Evolutionary conservation across 805 yeast genomes (phyloP).

Genomic region (Wickerhamia fluorescens): DNA sequence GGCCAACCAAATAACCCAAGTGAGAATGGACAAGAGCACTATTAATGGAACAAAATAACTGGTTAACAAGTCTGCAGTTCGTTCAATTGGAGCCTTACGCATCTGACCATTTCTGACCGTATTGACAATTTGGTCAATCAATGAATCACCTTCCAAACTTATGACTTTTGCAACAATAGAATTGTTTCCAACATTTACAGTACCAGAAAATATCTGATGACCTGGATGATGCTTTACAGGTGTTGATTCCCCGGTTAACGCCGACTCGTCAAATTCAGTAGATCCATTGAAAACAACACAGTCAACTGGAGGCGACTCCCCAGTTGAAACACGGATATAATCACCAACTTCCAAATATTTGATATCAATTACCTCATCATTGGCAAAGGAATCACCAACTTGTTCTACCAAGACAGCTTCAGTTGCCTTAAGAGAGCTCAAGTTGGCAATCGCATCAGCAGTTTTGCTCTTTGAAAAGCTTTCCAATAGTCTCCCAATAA

Average conservation of each 20-base stretch:
- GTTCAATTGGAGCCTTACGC: slow-evolving; percentile 66
- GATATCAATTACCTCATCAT: slow-evolving; percentile 31
- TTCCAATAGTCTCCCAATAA: slow-evolving; percentile 66
- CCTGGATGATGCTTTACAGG: slow-evolving; percentile 55
- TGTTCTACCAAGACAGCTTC: slow-evolving; percentile 39
- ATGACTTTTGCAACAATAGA: slow-evolving; percentile 49
- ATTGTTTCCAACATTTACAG: slow-evolving; percentile 54
- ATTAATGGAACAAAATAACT: slow-evolving; percentile 71
- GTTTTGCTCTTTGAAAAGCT: slow-evolving; percentile 61
- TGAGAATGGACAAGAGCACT: slow-evolving; percentile 48
- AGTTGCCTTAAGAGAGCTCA: slow-evolving; percentile 45
- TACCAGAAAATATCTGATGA: slow-evolving; percentile 67
- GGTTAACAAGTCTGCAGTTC: slow-evolving; percentile 60
- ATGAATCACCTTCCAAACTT: slow-evolving; percentile 55
- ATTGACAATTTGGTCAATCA: slow-evolving; percentile 61
- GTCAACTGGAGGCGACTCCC: slow-evolving; percentile 57
- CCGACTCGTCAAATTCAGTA: slow-evolving; percentile 53
- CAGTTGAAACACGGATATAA: slow-evolving; percentile 40
- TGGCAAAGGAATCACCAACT: slow-evolving; percentile 10
- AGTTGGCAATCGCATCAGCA: slow-evolving; percentile 52
- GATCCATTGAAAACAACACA: slow-evolving; percentile 43
- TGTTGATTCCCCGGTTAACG: slow-evolving; percentile 53
- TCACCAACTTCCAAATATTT: slow-evolving; percentile 48
- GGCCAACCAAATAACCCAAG: slow-evolving; percentile 65
- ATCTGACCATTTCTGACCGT: slow-evolving; percentile 71